Base-by-base conservation (phyloP, 2,329 filamentous ascomycete species). In the Trichoderma arundinaceum region DNA sequence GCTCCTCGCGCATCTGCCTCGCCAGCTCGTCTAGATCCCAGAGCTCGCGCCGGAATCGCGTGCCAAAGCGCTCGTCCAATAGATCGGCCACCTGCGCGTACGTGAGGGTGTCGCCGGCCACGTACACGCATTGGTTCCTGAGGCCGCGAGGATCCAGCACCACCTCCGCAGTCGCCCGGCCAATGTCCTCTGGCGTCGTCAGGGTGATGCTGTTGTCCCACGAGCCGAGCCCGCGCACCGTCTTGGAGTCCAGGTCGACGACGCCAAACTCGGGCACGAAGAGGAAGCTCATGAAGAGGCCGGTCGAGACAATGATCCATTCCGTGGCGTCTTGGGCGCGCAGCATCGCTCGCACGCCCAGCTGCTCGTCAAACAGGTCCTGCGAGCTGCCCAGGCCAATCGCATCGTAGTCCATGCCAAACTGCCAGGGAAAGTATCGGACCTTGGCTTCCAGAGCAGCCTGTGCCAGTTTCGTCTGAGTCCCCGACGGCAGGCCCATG, bases 401-500 rank as follows among this genome's bases (percentile, higher is more conserved):
- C 33, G 78, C 73, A 65, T 92, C 88, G 75, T 92, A 92, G 72
- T 92, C 87, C 28, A 91, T 85, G 0, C 90, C 90, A 73, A 88
- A 92, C 74, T 92, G 89, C 90, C 90, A 92, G 0, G 90, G 89
- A 17, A 92, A 82, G 72, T 83, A 92, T 13, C 75, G 69, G 0
- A 83, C 81, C 0, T 77, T 75, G 0, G 84, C 86, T 10, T 75
- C 73, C 0, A 91, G 75, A 0, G 82, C 84, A 0, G 88, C 88
- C 10, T 78, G 71, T 0, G 84, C 76, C 17, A 91, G 77, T 70
- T 89, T 89, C 1, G 80, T 68, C 71, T 91, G 84, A 0, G 82
- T 86, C 1, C 84, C 86, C 0, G 81, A 63, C 0, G 84, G 82
- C 0, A 85, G 77, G 0, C 81, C 80, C 75, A 90, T 89, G 32